Conservation (phyloP, 331 rosid species). For the Dryas integrifolia region DNA sequence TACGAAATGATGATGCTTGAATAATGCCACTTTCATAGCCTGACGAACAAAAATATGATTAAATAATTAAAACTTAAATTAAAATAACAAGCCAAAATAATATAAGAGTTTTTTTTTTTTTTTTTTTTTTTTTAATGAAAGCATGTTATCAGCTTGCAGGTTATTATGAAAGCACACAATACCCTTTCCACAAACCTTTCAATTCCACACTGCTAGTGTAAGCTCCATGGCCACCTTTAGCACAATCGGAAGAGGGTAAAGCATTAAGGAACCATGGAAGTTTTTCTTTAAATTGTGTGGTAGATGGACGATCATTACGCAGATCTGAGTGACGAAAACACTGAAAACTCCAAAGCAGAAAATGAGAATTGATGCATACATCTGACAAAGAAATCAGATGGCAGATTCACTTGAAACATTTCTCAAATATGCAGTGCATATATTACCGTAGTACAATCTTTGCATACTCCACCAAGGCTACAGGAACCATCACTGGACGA, state of each 20-base stretch:
- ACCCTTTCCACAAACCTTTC: slow-evolving; percentile 54
- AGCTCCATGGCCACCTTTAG: slow-evolving; percentile 99
- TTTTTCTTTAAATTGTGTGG: slow-evolving; percentile 76
- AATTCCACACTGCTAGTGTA: slow-evolving; percentile 91
- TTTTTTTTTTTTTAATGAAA: neutral
- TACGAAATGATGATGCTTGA: slow-evolving; percentile 91
- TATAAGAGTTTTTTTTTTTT: neutral
- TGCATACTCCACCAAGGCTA: slow-evolving; percentile 67
- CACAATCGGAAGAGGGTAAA: slow-evolving; percentile 96
- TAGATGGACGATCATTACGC: slow-evolving; percentile 71
- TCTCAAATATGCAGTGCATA: slow-evolving; percentile 13
- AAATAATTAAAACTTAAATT: slow-evolving; percentile 16
- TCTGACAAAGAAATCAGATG: slow-evolving; percentile 11
- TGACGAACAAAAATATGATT: slow-evolving; percentile 30
- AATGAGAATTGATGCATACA: slow-evolving; percentile 18
- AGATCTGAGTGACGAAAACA: slow-evolving; percentile 87
- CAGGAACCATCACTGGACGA: slow-evolving; percentile 59
- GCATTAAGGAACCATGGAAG: slow-evolving; percentile 93
- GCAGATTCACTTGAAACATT: slow-evolving; percentile 14
- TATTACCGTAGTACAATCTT: slow-evolving; percentile 93
- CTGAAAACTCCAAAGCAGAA: slow-evolving; percentile 47
- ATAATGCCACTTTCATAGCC: slow-evolving; percentile 72
- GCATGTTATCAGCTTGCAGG: neutral
- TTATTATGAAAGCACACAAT: neutral
- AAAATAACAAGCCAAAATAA: neutral